Evolutionary conservation across 345 rosid species (phyloP), one percentile per base, ranked within the genome.

Genomic region (Rhodomyrtus tomentosa): DNA sequence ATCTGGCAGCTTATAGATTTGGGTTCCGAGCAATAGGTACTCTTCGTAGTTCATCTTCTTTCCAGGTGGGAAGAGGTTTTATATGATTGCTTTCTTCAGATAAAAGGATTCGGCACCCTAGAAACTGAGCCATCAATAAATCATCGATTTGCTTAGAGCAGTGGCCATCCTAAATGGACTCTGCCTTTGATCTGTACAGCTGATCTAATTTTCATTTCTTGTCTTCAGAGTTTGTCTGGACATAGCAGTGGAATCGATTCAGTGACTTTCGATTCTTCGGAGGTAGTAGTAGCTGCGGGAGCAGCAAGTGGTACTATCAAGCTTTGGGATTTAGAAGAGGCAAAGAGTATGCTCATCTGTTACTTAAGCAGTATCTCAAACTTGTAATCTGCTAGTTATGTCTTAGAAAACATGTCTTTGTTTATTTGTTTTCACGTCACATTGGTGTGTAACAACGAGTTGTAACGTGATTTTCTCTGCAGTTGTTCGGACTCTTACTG

Each of bases 251-350:
- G 99, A 82, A 91, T 97, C 50, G 99, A 97, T 91, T 97, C 99
- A 40, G 99, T 97, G 84, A 91, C 95, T 49, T 95, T 97, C 88
- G 99, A 97, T 93, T 93, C 98, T 89, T 95, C 98, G 1, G 99
- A 97, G 88, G 98, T 92, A 50, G 86, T 93, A 76, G 98, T 95
- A 81, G 99, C 99, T 83, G 99, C 99, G 45, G 99, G 99, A 85
- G 98, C 99, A 82, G 96, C 99, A 81, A 97, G 96, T 90, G 99
- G 99, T 83, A 95, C 98, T 1, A 92, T 97, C 85, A 97, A 97
- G 92, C 96, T 97, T 87, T 97, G 99, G 99, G 96, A 97, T 92
- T 91, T 97, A 85, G 96, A 95, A 84, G 99, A 97, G 93, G 99
- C 98, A 84, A 97, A 97, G 87, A 91, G 99, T 97, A 94, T 88